Base-by-base conservation (phyloP, 805 yeast species). In the Ogataea sp. region DNA sequence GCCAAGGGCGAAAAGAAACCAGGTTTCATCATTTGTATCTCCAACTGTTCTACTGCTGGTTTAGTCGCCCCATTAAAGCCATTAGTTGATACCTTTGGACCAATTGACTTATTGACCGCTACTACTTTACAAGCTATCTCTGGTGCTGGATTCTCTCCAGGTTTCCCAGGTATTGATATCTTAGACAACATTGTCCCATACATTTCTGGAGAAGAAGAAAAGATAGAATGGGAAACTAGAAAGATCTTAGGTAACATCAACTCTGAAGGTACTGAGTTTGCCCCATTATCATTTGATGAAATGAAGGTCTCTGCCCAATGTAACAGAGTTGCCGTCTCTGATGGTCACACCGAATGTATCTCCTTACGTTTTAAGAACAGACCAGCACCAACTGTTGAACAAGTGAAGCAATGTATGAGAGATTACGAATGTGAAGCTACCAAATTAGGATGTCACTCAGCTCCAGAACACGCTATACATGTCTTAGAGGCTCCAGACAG, bases 21-120 rank as follows among this genome's bases (percentile, higher is more conserved):
- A 42, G 98, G 98, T 34, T 86, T 75, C 64, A 83, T 87, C 49
- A 80, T 90, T 34, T 93, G 98, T 67, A 93, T 90, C 57, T 89
- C 97, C 43, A 93, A 93, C 71, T 93, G 98, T 68, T 89, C 97
- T 36, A 93, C 98, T 28, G 98, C 97, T 4, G 97, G 97, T 32
- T 71, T 93, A 41, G 97, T 93, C 17, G 96, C 96, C 13, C 97
- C 97, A 36, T 71, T 93, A 58, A 87, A 86, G 59, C 97, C 98
- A n/a, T 71, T 93, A 53, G 83, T 82, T 38, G 95, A 88, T 43
- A 64, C 69, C 37, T 90, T 85, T 57, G 98, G 97, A 36, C 97
- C 97, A 34, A 75, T 93, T 43, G 89, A 85, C 43, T 72, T 80
- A 20, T 73, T 90, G 50, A 81, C 95, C 13, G 76, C 95, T 36